Base-by-base conservation (phyloP, 1,284 basidiomycete genomes). In the Tylopilus sp. region DNA sequence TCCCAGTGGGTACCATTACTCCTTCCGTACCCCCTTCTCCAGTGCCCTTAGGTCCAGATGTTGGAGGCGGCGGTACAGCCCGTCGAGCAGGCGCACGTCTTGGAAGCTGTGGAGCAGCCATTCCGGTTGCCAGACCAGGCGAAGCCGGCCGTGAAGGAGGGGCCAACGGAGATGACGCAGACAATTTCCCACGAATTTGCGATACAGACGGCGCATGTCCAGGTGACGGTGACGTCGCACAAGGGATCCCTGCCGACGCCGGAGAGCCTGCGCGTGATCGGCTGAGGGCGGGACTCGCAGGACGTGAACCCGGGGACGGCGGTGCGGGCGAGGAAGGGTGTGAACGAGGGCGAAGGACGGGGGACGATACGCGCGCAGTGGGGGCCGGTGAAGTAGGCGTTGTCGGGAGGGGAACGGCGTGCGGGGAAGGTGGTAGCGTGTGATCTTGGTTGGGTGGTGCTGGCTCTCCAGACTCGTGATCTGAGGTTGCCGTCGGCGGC, bases 21-120 rank as follows among this genome's bases (percentile, higher is more conserved):
- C 53, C 54, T 38, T 48, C 49, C 18, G 43, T 55, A 19, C 3
- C 25, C 5, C 18, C 46, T 34, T 56, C 47, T 26, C 11, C 47
- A 3, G 15, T n/a, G 31, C 10, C 21, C 12, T 43, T 53, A 2
- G 21, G 26, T 11, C 16, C 36, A n/a, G 39, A 23, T 11, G 51
- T 29, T 7, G 54, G 28, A 6, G 65, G 60, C 0, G 52, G 64
- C 11, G 65, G 63, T 11, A 52, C 61, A 10, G 46, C 52, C 26
- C 66, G 57, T 41, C 65, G 55, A 2, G 66, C 64, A 35, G 66
- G 42, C 2, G 66, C 65, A 9, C 66, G 53, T 31, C 55, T 57
- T 16, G 63, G 66, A 19, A 65, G 42, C 2, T 65, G 63, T 5
- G 63, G 63, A 9, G 51, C 63, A 1, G 48, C 54, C 0, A 44